phyloP scores from a whole-genome alignment of 306 rosid species.

The Prunus kanzakura region DNA sequence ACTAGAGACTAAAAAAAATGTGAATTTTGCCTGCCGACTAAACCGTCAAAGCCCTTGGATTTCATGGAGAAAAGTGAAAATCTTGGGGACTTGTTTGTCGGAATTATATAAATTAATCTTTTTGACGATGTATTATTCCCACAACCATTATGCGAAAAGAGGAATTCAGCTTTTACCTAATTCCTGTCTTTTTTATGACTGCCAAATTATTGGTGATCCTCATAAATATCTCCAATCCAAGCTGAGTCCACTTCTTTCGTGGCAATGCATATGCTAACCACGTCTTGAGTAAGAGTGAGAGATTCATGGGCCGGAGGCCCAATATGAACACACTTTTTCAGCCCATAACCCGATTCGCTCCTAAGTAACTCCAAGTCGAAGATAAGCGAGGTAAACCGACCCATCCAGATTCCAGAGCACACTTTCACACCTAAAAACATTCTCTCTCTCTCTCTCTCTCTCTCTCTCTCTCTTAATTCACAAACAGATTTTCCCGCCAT shows the following conservation, averaged over 20 bases:
- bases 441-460: neutral
- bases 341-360: neutral
- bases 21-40: neutral
- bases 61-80: slow-evolving; percentile 5
- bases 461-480: neutral
- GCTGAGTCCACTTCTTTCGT: no score
- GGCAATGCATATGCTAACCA: no score
- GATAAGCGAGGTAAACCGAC: neutral
- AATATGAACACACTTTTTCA: no score
- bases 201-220: no score
- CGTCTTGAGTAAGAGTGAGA: no score
- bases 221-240: no score
- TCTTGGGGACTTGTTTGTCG: neutral
- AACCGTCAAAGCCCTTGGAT: slow-evolving; percentile 18
- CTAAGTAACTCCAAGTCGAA: neutral
- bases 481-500: slow-evolving; percentile 29
- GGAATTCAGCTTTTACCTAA: no score
- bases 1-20: neutral
- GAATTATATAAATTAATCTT: neutral
- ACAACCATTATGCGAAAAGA: no score
- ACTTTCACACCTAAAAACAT: neutral
- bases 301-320: no score
- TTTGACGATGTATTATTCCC: neutral
- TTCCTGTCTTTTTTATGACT: no score
- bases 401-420: neutral